Conservation (phyloP, 495 filamentous ascomycete genomes). For the Tuber brumale region DNA sequence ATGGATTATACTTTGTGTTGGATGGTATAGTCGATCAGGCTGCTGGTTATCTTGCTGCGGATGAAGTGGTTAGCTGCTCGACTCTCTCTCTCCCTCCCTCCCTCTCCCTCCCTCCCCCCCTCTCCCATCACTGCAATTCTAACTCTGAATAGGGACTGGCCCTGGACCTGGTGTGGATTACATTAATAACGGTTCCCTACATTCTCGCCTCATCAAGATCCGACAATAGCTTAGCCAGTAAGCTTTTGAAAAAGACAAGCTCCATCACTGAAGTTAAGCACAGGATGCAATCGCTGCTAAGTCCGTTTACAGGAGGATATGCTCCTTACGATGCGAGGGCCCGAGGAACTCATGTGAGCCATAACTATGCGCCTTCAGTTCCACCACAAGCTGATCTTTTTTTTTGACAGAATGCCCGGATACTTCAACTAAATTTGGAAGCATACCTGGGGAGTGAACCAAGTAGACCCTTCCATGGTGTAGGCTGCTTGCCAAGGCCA, state of each 20-base stretch:
- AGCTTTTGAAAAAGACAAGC: constrained; percentile 84
- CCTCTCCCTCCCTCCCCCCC: neutral
- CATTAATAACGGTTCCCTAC: constrained; percentile 88
- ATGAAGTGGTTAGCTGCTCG: constrained; percentile 34
- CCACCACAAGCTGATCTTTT: constrained; percentile 5
- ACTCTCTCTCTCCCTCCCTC: neutral
- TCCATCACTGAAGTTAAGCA: constrained; percentile 45
- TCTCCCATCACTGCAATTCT: neutral
- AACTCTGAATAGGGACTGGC: constrained; percentile 50
- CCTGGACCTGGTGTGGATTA: constrained; percentile 90
- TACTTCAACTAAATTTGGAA: constrained; percentile 34
- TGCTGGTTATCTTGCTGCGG: constrained; percentile 11
- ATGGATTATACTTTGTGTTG: constrained; percentile 78
- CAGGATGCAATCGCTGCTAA: constrained; percentile 70
- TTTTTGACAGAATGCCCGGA: constrained; percentile 32
- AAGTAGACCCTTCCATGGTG: constrained; percentile 8
- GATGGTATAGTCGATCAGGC: constrained; percentile 64
- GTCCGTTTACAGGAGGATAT: constrained; percentile 61
- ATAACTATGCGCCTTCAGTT: neutral
- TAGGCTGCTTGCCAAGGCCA: constrained; percentile 61
- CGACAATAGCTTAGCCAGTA: constrained; percentile 60
- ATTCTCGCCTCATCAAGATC: constrained; percentile 65
- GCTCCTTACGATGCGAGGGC: constrained; percentile 36
- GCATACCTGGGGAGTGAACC: constrained; percentile 20
- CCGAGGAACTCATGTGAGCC: constrained; percentile 36